These are phyloP conservation scores for Pilobolus umbonatus DNA, from an alignment of 192 early-diverging fungal species.

Conservation along the genomic window DNA sequence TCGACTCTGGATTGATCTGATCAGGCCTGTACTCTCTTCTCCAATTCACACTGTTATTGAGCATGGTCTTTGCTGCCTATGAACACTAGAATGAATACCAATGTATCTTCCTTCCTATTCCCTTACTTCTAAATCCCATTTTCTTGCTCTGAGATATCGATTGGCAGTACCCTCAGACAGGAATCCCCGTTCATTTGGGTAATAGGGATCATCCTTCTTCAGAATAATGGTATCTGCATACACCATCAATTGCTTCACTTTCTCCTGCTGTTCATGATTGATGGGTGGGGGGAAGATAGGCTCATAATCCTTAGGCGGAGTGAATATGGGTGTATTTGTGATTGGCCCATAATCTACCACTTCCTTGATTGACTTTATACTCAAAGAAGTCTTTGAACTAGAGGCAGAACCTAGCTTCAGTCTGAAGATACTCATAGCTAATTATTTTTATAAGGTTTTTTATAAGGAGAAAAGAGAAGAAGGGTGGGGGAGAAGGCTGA, in stretches of 20 bases:
- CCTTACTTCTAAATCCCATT: constrained; percentile 24
- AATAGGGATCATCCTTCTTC: constrained; percentile 18
- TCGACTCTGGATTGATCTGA: constrained; percentile 8
- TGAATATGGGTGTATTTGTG: constrained; percentile 14
- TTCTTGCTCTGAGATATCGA: constrained; percentile 26
- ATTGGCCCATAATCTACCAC: constrained; percentile 6
- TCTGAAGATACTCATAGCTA: constrained; percentile 3
- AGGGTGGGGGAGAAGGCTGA: not conserved
- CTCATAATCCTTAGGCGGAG: constrained; percentile 2
- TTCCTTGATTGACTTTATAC: not conserved
- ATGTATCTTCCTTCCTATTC: not conserved
- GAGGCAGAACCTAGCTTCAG: not conserved
- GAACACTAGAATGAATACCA: not conserved
- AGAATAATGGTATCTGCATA: constrained; percentile 14
- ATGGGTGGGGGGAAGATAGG: constrained; percentile 8
- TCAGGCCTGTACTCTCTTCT: constrained; percentile 21
- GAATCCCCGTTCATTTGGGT: constrained; percentile 24
- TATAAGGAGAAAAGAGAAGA: not conserved
- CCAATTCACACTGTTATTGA: constrained; percentile 22
- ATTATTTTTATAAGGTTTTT: too few relatives aligned
- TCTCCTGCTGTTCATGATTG: constrained; percentile 14
- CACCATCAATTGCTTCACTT: constrained; percentile 7
- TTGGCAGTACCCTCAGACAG: constrained; percentile 18
- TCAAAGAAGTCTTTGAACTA: too few relatives aligned
- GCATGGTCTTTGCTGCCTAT: constrained; percentile 16